Evolutionary conservation across 2,329 filamentous ascomycete genomes (phyloP).

Genomic region (Alternaria metachromatica): DNA sequence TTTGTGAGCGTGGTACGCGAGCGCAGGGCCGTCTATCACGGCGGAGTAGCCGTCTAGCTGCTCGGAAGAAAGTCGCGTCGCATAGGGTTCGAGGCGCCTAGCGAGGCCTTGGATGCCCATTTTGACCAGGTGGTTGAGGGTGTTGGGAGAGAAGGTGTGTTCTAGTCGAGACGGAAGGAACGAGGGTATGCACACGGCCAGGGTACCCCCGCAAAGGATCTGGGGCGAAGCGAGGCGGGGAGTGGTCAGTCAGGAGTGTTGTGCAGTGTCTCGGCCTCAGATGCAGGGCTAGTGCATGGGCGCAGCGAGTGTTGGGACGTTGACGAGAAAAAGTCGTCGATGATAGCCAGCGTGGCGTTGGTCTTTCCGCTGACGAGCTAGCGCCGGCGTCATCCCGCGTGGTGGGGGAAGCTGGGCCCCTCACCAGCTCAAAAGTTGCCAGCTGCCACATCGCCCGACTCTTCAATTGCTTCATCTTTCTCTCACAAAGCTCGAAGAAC

Average conservation of each 20-base stretch:
- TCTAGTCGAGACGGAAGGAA: neutral
- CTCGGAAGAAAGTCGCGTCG: slow-evolving; percentile 27
- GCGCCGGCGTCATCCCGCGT: slow-evolving; percentile 39
- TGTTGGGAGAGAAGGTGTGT: neutral
- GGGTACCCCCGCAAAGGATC: neutral
- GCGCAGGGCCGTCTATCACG: slow-evolving; percentile 77
- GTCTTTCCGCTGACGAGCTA: slow-evolving; percentile 20
- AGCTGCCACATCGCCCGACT: slow-evolving; percentile 15
- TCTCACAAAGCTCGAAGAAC: slow-evolving; percentile 27
- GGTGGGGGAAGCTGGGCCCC: slow-evolving; percentile 35
- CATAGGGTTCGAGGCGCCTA: slow-evolving; percentile 40
- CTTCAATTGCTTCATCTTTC: slow-evolving; percentile 30
- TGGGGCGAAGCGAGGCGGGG: neutral
- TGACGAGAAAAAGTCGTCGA: slow-evolving; percentile 16
- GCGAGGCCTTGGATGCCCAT: slow-evolving; percentile 48
- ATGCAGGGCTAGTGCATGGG: slow-evolving; percentile 8
- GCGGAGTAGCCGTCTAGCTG: slow-evolving; percentile 36
- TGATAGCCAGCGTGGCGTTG: slow-evolving; percentile 14
- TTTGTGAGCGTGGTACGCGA: slow-evolving; percentile 74
- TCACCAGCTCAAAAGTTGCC: slow-evolving; percentile 40
- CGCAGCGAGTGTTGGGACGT: slow-evolving; percentile 12
- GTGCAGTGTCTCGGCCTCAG: slow-evolving; percentile 1
- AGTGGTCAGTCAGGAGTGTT: neutral
- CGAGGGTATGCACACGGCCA: neutral
- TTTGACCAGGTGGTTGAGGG: slow-evolving; percentile 6